Evolutionary conservation across 371 early-diverging fungal genomes (phyloP).

Genomic region (Apophysomyces elegans): DNA sequence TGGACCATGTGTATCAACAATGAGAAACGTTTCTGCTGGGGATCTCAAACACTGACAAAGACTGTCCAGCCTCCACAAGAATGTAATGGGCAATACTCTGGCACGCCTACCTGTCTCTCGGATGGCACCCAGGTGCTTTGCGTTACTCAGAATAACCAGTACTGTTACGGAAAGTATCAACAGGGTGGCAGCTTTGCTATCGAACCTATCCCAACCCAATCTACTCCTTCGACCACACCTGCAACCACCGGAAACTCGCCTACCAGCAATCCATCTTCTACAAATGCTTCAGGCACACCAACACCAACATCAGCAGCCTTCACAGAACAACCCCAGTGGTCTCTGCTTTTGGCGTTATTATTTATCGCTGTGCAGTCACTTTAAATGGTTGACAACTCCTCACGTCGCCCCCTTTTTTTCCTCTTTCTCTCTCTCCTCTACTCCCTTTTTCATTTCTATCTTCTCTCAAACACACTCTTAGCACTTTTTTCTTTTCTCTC

Average conservation of each 20-base stretch:
- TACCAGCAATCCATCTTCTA: background rate
- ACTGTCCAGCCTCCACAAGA: conserved; percentile 30
- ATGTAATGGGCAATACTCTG: conserved; percentile 31
- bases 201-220: conserved; percentile 22
- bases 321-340: background rate
- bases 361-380: conserved; percentile 8
- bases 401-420: background rate
- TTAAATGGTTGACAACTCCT: background rate
- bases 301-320: background rate
- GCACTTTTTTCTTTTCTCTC: no score
- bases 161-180: conserved; percentile 39
- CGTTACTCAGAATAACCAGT: conserved; percentile 43
- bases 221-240: background rate
- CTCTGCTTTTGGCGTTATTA: background rate
- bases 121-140: conserved; percentile 39
- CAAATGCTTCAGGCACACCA: conserved; percentile 3
- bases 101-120: conserved; percentile 42
- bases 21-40: conserved; percentile 45
- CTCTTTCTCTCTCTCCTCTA: background rate
- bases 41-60: conserved; percentile 33
- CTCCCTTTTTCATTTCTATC: background rate
- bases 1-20: conserved; percentile 38
- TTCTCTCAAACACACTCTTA: no score
- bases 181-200: conserved; percentile 17
- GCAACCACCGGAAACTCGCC: conserved; percentile 1